Base-by-base conservation (phyloP, 164 flowering plant genomes). In the Liquidambar formosana region DNA sequence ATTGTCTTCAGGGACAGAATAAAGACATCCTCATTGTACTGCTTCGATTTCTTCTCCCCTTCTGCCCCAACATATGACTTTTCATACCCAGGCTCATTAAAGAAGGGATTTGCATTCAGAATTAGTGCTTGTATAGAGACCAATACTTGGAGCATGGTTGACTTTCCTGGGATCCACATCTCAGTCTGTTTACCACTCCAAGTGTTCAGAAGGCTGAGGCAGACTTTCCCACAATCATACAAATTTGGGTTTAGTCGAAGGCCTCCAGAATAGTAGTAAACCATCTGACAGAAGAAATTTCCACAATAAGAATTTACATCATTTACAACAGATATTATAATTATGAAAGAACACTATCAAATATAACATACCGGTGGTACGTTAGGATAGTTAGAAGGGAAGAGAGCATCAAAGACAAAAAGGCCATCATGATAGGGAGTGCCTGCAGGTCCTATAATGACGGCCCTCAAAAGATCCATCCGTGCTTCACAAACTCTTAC, bases 191-290 rank as follows among this genome's bases (percentile, higher is more conserved):
- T 43, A 11, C 89, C 89, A 57, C 16, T 65, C 87, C 87, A 86
- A 49, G 89, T 86, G 65, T 78, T 71, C 22, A 82, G 69, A 68
- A 84, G 84, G 65, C 89, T 85, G 14, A 85, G 85, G 73, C 89
- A 85, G n/a, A 85, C 89, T 71, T 80, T 76, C 10, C 89, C 89
- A 73, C 71, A 68, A 1, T 69, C 63, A 49, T 86, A 86, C 75
- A 86, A 73, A 73, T 86, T 86, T 21, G 89, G 89, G 69, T 86
- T 86, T 11, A 86, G 49, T 23, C 87, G 75, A 15, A 82, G 71
- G 15, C 89, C 89, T 48, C 84, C 82, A 70, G 87, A 84, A 57
- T 74, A 64, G 73, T 86, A 86, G 57, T 75, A 66, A 10, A 86
- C 89, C 63, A 63, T 43, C 88, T 82, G 69, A 25, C 66, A 66